Conservation (phyloP, 257 asterid species). For the Fraxinus quadrangulata region DNA sequence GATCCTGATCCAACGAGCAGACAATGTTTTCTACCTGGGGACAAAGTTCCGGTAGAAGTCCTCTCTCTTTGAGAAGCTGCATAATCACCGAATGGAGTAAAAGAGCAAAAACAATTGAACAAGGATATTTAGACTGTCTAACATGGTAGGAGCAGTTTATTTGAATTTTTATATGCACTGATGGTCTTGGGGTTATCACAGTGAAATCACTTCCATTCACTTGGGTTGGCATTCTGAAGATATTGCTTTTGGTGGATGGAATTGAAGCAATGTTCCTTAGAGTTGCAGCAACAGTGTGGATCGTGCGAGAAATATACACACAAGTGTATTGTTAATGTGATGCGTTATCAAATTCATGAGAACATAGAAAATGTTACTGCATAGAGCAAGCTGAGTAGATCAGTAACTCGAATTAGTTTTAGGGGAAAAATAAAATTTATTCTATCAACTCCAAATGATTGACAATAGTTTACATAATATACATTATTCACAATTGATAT, state of each 20-base stretch:
- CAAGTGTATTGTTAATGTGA: not conserved
- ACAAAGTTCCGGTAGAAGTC: constrained; percentile 73
- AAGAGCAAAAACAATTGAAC: not conserved
- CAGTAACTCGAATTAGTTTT: no score
- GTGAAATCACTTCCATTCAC: no score
- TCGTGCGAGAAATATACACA: not conserved
- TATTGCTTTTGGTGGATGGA: not conserved
- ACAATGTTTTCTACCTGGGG: constrained; percentile 72
- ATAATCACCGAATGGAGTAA: constrained; percentile 18
- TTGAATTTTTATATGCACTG: no score
- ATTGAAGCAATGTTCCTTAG: no score
- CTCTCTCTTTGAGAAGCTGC: constrained; percentile 89
- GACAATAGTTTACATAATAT: not conserved
- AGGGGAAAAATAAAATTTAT: not conserved
- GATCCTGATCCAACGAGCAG: constrained; percentile 81
- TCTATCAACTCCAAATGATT: not conserved
- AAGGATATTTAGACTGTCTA: not conserved
- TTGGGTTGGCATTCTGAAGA: not conserved
- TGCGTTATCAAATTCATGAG: not conserved
- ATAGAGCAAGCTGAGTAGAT: no score
- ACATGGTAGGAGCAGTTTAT: no score
- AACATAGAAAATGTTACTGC: not conserved
- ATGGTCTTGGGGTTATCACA: no score
- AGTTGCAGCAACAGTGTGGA: no score
- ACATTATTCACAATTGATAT: not conserved